Conservation (phyloP, 371 early-diverging fungal species). For the Lichtheimia ramosa region DNA sequence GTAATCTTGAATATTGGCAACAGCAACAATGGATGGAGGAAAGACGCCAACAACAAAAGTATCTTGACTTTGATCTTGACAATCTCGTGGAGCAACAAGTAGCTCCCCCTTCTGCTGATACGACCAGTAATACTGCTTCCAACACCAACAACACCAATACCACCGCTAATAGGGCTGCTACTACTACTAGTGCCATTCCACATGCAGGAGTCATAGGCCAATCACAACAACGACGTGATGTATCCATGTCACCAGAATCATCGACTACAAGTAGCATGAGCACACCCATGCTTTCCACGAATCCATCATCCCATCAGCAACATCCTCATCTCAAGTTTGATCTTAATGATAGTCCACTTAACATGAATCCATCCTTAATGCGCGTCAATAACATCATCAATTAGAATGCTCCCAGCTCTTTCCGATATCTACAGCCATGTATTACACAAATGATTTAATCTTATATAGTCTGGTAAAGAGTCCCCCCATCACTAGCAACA, state of each 20-base stretch:
- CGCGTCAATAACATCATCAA: slow-evolving; percentile 39
- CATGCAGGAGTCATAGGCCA: too few species aligned
- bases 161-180: too few species aligned
- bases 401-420: slow-evolving; percentile 2
- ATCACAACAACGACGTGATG: slow-evolving; percentile 18
- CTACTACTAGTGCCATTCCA: too few species aligned
- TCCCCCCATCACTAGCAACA: too few species aligned
- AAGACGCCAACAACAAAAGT: slow-evolving; percentile 18
- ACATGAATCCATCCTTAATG: slow-evolving; percentile 33
- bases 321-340: too few species aligned
- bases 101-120: not conserved
- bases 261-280: slow-evolving; percentile 26
- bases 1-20: slow-evolving; percentile 40
- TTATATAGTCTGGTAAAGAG: too few species aligned
- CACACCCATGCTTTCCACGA: slow-evolving; percentile 24
- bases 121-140: slow-evolving; percentile 16
- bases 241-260: slow-evolving; percentile 27
- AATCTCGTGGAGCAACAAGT: not conserved
- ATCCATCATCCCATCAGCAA: slow-evolving; percentile 11
- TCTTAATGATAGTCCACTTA: too few species aligned
- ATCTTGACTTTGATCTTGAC: slow-evolving; percentile 9
- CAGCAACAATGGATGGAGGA: slow-evolving; percentile 32
- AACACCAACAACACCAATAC: too few species aligned
- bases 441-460: too few species aligned
- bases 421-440: too few species aligned